These are phyloP conservation scores for Coemansia sp. DNA, from an alignment of 371 early-diverging fungal genomes.

Conservation along the genomic window DNA sequence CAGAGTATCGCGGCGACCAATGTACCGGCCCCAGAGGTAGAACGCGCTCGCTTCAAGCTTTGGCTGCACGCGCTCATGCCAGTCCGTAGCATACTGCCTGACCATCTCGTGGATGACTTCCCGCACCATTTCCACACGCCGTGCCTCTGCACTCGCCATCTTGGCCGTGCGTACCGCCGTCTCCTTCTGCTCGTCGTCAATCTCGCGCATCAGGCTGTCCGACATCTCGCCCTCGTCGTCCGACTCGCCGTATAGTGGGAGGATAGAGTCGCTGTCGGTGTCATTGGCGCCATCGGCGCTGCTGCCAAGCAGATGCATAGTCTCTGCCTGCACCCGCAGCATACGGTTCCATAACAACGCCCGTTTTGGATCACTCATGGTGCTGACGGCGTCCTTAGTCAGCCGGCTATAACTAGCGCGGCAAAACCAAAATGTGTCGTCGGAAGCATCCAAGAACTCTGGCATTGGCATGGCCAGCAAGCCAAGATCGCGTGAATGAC, in stretches of 20 bases:
- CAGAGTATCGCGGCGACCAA: neutral
- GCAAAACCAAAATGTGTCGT: constrained; percentile 21
- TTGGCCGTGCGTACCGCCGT: constrained; percentile 24
- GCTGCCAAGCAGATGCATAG: too few relatives aligned
- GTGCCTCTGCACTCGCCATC: neutral
- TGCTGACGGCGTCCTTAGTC: neutral
- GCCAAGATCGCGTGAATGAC: too few relatives aligned
- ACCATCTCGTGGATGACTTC: constrained; percentile 20
- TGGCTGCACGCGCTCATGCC: constrained; percentile 21
- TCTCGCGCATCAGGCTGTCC: constrained; percentile 37
- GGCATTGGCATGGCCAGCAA: neutral
- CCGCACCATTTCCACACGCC: constrained; percentile 10
- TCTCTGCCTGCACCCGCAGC: too few relatives aligned
- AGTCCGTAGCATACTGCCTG: constrained; percentile 18
- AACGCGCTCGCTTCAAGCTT: constrained; percentile 11
- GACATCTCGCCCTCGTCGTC: constrained; percentile 39
- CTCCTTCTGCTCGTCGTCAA: constrained; percentile 37
- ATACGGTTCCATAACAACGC: neutral
- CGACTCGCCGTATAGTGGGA: constrained; percentile 58
- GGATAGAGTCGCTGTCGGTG: constrained; percentile 25
- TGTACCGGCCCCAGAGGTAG: constrained; percentile 18
- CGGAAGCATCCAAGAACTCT: neutral
- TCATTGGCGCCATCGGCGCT: too few relatives aligned
- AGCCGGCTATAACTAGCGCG: neutral
- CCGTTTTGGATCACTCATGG: neutral